Conservation (phyloP, 1,139 yeast species). For the Debaryomyces udenii region DNA sequence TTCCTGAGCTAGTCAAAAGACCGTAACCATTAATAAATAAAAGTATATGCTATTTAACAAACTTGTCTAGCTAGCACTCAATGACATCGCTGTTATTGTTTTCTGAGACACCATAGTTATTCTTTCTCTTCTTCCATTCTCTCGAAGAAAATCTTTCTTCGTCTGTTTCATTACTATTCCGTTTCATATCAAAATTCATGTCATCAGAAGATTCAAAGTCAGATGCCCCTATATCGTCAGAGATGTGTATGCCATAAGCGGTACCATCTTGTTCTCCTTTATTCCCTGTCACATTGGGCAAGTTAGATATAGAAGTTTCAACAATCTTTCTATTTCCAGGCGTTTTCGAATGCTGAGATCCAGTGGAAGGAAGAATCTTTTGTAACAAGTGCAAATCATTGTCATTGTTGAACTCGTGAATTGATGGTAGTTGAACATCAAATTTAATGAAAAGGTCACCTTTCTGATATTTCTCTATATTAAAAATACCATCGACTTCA, state of each 20-base stretch:
- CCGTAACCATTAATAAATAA: too few species aligned
- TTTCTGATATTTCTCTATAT: conserved; percentile 26
- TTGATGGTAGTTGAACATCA: conserved; percentile 39
- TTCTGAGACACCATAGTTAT: neutral
- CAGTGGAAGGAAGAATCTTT: conserved; percentile 27
- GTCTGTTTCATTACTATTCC: conserved; percentile 27
- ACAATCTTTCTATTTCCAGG: conserved; percentile 11
- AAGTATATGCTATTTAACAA: too few species aligned
- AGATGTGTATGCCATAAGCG: conserved; percentile 3
- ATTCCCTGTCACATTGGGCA: conserved; percentile 18
- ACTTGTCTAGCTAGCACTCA: too few species aligned
- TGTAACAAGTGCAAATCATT: conserved; percentile 27
- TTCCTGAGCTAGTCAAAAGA: too few species aligned
- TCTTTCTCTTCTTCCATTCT: conserved; percentile 21
- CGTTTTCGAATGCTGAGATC: neutral
- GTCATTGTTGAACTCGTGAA: conserved; percentile 29
- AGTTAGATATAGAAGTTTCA: conserved; percentile 28
- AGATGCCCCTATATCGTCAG: conserved; percentile 4
- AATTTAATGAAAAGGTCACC: conserved; percentile 49
- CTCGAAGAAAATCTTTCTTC: conserved; percentile 26
- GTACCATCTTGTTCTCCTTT: neutral
- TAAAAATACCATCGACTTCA: conserved; percentile 21
- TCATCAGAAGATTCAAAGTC: conserved; percentile 29
- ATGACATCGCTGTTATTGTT: neutral
- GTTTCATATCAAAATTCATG: conserved; percentile 25